Percentiles rank a stretch among this genome's conserved stretches.
phyloP scores from a whole-genome alignment of 2,329 filamentous ascomycete genomes.

The Phyllosticta citrichinensis region DNA sequence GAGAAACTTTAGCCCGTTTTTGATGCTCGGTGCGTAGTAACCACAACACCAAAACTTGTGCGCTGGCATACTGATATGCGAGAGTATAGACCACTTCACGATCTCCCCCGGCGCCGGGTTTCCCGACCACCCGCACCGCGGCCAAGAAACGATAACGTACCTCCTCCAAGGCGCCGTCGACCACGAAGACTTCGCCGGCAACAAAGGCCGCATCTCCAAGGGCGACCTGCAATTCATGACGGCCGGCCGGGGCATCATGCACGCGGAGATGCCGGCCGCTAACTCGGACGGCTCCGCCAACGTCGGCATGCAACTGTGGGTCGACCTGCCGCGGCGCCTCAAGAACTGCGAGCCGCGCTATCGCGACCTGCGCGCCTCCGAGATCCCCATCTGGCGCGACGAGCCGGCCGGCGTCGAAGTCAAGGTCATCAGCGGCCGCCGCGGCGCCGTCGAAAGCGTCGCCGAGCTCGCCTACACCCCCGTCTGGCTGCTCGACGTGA shows the following conservation, averaged over 20 bases:
- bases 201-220: slow-evolving; percentile 69
- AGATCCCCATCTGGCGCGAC: slow-evolving; percentile 66
- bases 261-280: slow-evolving; percentile 86
- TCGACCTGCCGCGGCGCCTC: slow-evolving; percentile 71
- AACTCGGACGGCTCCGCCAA: slow-evolving; percentile 67
- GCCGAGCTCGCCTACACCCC: slow-evolving; percentile 92
- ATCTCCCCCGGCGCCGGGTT: slow-evolving; percentile 75
- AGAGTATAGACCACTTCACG: slow-evolving; percentile 63
- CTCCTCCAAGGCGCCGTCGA: slow-evolving; percentile 76
- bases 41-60: slow-evolving; percentile 54
- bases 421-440: slow-evolving; percentile 84
- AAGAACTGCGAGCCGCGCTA: slow-evolving; percentile 90
- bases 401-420: slow-evolving; percentile 67
- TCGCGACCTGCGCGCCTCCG: slow-evolving; percentile 66
- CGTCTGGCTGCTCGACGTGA: slow-evolving; percentile 88
- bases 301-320: slow-evolving; percentile 89
- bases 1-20: slow-evolving; percentile 80
- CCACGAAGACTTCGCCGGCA: slow-evolving; percentile 85
- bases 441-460: slow-evolving; percentile 74
- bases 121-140: slow-evolving; percentile 74
- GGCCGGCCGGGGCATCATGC: slow-evolving; percentile 80
- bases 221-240: slow-evolving; percentile 99
- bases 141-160: slow-evolving; percentile 87
- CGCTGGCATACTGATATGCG: not conserved
- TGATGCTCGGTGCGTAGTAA: slow-evolving; percentile 55